Evolutionary conservation across 1,284 basidiomycete genomes (phyloP).

Genomic region (Ceratobasidium sp.): DNA sequence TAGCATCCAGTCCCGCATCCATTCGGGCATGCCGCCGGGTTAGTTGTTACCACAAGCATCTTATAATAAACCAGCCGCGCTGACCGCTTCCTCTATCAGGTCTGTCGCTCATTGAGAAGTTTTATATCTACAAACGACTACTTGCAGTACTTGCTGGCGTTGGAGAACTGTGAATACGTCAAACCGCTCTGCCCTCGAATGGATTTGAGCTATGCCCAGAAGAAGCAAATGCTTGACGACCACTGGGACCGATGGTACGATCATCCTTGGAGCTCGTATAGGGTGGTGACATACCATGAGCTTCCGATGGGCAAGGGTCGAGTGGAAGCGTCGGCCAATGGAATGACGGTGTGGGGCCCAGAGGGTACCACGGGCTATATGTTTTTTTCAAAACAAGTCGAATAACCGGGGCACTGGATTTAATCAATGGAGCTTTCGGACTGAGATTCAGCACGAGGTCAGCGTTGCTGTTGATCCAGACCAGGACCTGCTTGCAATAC

Average conservation of each 20-base stretch:
- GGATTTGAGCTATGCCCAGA: slow-evolving; percentile 17
- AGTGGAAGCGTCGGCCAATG: not conserved
- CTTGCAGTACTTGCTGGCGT: slow-evolving; percentile 19
- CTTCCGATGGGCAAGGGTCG: not conserved
- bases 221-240: not conserved
- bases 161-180: slow-evolving; percentile 7
- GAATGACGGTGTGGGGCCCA: not conserved
- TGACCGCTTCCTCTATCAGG: not conserved
- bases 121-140: not conserved
- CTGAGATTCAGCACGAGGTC: too few relatives aligned
- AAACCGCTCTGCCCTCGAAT: slow-evolving; percentile 4
- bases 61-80: too few relatives aligned
- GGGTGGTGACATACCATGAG: too few relatives aligned
- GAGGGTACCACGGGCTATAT: not conserved
- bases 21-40: slow-evolving; percentile 1
- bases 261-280: not conserved
- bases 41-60: not conserved
- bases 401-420: not conserved
- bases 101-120: not conserved
- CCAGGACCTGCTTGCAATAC: not conserved
- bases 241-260: slow-evolving; percentile 2
- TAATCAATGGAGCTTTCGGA: not conserved
- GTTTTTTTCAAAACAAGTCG: slow-evolving; percentile 1
- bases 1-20: not conserved
- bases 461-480: not conserved